Conservation (phyloP, 768 basidiomycete species). For the Scleroderma bovista region DNA sequence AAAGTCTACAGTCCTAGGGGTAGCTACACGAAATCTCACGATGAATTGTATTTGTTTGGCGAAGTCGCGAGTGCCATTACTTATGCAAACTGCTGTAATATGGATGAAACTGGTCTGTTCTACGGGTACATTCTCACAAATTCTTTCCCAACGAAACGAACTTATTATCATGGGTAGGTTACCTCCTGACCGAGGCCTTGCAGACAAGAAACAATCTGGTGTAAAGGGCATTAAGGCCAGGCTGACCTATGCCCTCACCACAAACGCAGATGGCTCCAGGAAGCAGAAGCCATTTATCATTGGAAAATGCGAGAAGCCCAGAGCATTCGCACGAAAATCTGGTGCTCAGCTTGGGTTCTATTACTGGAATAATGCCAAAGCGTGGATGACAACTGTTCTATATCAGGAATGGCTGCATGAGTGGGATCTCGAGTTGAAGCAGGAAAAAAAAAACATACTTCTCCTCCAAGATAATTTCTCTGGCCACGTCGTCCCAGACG, state of each 20-base stretch:
- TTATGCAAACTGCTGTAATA: no score
- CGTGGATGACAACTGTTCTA: slow-evolving; percentile 33
- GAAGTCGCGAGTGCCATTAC: no score
- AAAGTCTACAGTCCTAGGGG: no score
- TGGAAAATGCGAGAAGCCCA: slow-evolving; percentile 25
- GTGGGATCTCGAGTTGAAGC: slow-evolving; percentile 26
- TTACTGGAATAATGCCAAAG: slow-evolving; percentile 34
- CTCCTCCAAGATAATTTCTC: slow-evolving; percentile 34
- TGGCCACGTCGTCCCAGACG: slow-evolving; percentile 22
- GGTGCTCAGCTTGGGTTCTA: slow-evolving; percentile 26
- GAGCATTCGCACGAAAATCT: slow-evolving; percentile 25
- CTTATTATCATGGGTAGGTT: not conserved
- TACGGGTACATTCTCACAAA: not conserved
- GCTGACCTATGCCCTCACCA: not conserved
- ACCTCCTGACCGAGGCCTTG: not conserved
- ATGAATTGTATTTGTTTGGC: no score
- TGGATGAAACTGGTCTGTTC: not conserved
- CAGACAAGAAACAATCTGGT: not conserved
- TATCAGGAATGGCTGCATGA: slow-evolving; percentile 31
- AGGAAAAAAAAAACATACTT: slow-evolving; percentile 20
- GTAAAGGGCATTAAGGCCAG: not conserved
- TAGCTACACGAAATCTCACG: no score
- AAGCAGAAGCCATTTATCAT: slow-evolving; percentile 30
- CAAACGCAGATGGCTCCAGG: slow-evolving; percentile 33
- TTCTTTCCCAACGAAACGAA: not conserved